phyloP scores from a whole-genome alignment of 345 rosid species.

The Tarenaya hassleriana region DNA sequence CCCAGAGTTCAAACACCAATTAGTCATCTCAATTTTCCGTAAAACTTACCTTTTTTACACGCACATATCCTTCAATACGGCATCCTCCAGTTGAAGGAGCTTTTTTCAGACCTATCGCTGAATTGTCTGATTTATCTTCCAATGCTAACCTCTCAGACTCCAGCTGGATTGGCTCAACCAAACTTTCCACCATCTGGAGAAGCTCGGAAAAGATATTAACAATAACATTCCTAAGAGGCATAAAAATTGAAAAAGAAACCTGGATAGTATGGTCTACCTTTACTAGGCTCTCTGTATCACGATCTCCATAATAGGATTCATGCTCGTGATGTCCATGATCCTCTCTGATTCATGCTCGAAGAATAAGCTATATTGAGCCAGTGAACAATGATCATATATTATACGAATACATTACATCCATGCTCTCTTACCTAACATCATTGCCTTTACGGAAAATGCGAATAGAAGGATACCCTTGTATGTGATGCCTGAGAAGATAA shows the following conservation, averaged over 20 bases:
- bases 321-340: conserved; percentile 98
- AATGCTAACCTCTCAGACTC: conserved; percentile 52
- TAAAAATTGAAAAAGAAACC: too few relatives aligned
- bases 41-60: conserved; percentile 82
- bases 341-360: too few relatives aligned
- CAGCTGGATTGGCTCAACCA: conserved; percentile 61
- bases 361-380: too few relatives aligned
- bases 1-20: too few relatives aligned
- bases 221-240: too few relatives aligned
- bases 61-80: conserved; percentile 92
- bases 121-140: conserved; percentile 34
- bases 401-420: too few relatives aligned
- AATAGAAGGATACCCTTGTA: conserved; percentile 97
- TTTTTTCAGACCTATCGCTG: conserved; percentile 30
- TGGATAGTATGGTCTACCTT: conserved; percentile 50
- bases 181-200: conserved; percentile 62
- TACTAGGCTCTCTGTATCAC: conserved; percentile 91
- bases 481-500: conserved; percentile 62
- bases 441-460: conserved; percentile 96
- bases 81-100: conserved; percentile 94
- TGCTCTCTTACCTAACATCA: conserved; percentile 59
- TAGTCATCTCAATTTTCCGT: conserved; percentile 3
- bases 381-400: too few relatives aligned
- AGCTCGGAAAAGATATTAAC: too few relatives aligned
- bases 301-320: conserved; percentile 98